Base-by-base conservation (phyloP, 2,329 filamentous ascomycete genomes). In the Aureobasidium sp. region DNA sequence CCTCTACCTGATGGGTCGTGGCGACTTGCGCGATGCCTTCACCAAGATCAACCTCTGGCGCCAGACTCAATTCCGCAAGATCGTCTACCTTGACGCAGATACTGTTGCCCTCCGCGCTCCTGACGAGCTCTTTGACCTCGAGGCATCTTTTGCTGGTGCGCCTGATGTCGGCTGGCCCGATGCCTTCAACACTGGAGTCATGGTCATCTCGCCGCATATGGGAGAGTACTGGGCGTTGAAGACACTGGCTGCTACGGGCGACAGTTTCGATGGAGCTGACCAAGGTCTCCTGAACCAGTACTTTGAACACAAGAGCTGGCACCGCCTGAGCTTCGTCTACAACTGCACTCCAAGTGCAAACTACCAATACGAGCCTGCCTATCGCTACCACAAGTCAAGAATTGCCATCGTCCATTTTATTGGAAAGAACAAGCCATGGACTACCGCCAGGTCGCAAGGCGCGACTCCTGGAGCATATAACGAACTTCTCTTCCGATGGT, bases 121-220 rank as follows among this genome's bases (percentile, higher is more conserved):
- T 3, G 93, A 99, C 70, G 94, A 99, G 81, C 85, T 99, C 61
- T 95, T 99, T 71, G 82, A 87, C 20, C 73, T 85, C 45, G 77
- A 83, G 12, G 80, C 80, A 37, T 69, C 78, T 29, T 87, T 88
- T 68, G 85, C 86, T 29, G 86, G 94, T 2, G 91, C 90, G 12
- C 92, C 94, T 36, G 94, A 99, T 75, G 91, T 97, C 69, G 94
- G 94, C 68, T 99, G 94, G 94, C 94, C 94, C 37, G 94, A 99
- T 77, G 84, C 92, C 64, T 97, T 97, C 85, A 99, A 99, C 77
- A 91, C 89, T n/a, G 94, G 94, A 70, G 86, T 99, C 68, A 95
- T 99, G 91, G 91, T 91, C 39, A 76, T 99, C 64, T 87, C 82
- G 17, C 94, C 94, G 37, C 88, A 93, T 75, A 80, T 92, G 82